phyloP scores from a whole-genome alignment of 75 land plant genomes.

The Picea glauca region DNA sequence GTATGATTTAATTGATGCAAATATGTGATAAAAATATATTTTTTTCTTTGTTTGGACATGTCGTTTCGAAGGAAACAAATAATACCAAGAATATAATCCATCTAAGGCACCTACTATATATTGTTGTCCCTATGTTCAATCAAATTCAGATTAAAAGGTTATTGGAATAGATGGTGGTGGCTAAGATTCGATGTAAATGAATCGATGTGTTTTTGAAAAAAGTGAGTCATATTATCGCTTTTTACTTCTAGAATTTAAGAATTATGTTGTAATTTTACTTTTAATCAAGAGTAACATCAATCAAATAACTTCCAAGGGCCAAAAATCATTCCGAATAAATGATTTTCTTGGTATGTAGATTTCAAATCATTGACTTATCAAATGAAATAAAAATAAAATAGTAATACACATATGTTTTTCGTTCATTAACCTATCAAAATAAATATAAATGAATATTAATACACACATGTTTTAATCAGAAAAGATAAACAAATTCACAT shows the following conservation, averaged over 20 bases:
- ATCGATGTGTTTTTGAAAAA: background rate
- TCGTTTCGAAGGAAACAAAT: background rate
- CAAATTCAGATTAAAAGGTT: conserved; percentile 21
- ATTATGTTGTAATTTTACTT: background rate
- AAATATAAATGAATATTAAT: no score
- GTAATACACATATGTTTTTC: no score
- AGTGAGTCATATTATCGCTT: background rate
- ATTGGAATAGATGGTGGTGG: conserved; percentile 25
- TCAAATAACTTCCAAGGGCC: conserved; percentile 10
- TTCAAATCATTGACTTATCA: background rate
- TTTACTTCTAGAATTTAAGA: background rate
- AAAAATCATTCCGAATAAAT: conserved; percentile 13
- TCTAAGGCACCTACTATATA: conserved; percentile 21
- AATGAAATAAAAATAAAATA: background rate
- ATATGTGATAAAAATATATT: background rate
- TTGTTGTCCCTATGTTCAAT: conserved; percentile 18
- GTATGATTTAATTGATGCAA: background rate
- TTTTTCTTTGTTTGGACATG: background rate
- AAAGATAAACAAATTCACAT: no score
- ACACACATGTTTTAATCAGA: no score
- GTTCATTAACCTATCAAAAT: no score
- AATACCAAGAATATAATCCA: conserved; percentile 8
- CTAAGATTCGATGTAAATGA: conserved; percentile 18
- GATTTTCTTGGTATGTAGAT: conserved; percentile 18
- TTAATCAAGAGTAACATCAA: conserved; percentile 13